Conservation (phyloP, 345 rosid species). For the Sonneratia caseolaris region DNA sequence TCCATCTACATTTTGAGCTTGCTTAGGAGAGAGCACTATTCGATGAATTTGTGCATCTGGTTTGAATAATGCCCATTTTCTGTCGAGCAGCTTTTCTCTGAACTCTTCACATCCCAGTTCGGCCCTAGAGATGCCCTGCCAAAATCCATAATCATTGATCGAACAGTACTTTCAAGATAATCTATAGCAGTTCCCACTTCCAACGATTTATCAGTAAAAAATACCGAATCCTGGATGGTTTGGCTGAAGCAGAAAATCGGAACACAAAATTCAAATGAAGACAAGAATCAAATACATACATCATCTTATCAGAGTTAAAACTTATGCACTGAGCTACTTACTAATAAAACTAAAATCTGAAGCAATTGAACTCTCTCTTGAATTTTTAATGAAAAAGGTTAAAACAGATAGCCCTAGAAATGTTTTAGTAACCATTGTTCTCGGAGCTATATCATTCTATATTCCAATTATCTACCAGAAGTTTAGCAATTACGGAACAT, state of each 20-base stretch:
- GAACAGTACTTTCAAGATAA: not conserved
- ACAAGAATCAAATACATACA: not conserved
- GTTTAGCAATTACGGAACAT: too few relatives aligned
- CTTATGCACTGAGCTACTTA: not conserved
- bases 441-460: not conserved
- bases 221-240: not conserved
- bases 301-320: not conserved
- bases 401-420: not conserved
- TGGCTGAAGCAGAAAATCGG: not conserved
- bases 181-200: not conserved
- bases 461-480: not conserved
- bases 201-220: not conserved
- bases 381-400: too few relatives aligned
- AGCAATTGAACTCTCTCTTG: too few relatives aligned
- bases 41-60: constrained; percentile 59
- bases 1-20: constrained; percentile 15
- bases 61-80: constrained; percentile 54
- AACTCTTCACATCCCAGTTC: constrained; percentile 25
- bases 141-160: not conserved
- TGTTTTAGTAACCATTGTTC: not conserved
- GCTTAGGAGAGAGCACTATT: constrained; percentile 27
- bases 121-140: constrained; percentile 25
- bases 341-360: too few relatives aligned
- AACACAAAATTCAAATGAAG: not conserved
- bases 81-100: constrained; percentile 40